Base-by-base conservation (phyloP, 441 rosid genomes). In the Gossypium davidsonii region DNA sequence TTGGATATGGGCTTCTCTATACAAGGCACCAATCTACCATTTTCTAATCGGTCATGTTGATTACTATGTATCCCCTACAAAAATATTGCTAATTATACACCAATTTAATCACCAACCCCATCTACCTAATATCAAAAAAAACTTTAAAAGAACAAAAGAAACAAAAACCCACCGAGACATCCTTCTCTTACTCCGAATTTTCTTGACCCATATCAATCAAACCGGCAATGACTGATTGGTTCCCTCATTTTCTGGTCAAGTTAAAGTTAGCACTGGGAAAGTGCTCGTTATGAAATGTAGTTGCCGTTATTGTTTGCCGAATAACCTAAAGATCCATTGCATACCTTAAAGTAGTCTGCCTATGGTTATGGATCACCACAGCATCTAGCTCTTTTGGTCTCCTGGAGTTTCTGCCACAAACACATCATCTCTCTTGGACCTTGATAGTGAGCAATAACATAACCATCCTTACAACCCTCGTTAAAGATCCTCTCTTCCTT, bases 371-470 rank as follows among this genome's bases (percentile, higher is more conserved):
- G 52, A 26, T 85, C 85, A 70, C 94, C 89, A 46, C 99, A 94
- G 76, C 99, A 94, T 74, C 10, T 64, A 67, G 97, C 87, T 31
- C 84, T 85, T 65, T 85, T 88, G 60, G 87, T 88, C 56, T 90
- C 91, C 82, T 88, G 83, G 77, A 91, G 88, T 67, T 91, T 91
- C 83, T 91, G 94, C 98, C 99, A 95, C 21, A 95, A 89, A 42
- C 99, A 95, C 58, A 88, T 83, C 96, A 93, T 82, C 81, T 91
- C 93, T 34, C 96, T 83, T 0, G 97, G 98, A 73, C 89, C 85
- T 85, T 95, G 99, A 83, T 91, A 93, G 81, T 93, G 99, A 46
- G 99, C 97, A 72, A 95, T 88, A 53, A 91, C 82, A 73, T 86
- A 93, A 21, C 97, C 96, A 51, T 93, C 95, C 71, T 79, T 89